Evolutionary conservation across 2,329 filamentous ascomycete species (phyloP).

Genomic region (Venturia pyrina): DNA sequence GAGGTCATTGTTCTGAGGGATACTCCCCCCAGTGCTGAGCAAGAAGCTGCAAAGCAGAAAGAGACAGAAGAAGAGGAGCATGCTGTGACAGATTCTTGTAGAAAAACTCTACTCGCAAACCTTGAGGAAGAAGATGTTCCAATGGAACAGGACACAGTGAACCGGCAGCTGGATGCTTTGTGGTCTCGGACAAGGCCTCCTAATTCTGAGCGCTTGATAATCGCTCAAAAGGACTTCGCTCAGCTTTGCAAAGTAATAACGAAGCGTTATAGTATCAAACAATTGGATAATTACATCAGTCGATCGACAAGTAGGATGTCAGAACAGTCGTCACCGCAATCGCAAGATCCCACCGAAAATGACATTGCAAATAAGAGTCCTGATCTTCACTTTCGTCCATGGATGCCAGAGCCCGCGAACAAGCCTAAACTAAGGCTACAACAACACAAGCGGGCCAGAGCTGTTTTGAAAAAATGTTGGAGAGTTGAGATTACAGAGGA

Average conservation of each 20-base stretch:
- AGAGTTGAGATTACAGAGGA: neutral
- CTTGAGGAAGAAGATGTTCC: neutral
- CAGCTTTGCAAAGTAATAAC: neutral
- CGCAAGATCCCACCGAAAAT: neutral
- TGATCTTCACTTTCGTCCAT: neutral
- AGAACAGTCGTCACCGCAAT: neutral
- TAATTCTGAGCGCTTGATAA: neutral
- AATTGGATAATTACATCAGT: neutral
- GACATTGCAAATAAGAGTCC: neutral
- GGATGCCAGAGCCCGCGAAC: neutral
- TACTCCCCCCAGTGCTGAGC: slow-evolving; percentile 17
- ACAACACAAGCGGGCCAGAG: neutral
- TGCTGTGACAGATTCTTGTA: neutral
- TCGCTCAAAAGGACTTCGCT: neutral
- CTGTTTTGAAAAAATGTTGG: slow-evolving; percentile 2
- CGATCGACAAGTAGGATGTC: neutral
- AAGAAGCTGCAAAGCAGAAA: neutral
- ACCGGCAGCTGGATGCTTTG: slow-evolving; percentile 7
- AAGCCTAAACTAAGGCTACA: neutral
- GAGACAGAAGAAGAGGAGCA: neutral
- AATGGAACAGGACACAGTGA: neutral
- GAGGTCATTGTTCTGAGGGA: slow-evolving; percentile 27
- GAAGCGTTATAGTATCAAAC: neutral
- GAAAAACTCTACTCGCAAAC: neutral
- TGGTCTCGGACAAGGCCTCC: neutral